Base-by-base conservation (phyloP, 306 rosid genomes). In the Pterocarpus macrocarpus region DNA sequence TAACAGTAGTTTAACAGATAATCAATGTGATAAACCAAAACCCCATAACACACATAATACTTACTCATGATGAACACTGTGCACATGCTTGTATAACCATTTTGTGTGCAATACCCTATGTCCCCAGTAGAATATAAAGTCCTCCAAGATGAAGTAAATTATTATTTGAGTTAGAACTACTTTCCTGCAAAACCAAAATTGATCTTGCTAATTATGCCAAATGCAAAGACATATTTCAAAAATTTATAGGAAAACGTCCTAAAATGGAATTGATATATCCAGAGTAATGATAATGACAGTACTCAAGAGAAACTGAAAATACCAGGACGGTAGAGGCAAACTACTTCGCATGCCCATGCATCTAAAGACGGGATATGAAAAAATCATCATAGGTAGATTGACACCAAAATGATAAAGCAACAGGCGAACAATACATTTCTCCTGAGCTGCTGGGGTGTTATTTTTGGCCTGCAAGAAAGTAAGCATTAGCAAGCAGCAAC, bases 241-340 rank as follows among this genome's bases (percentile, higher is more conserved):
- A 73, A 14, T 33, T 36, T 53, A 52, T n/a, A 69, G 72, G 56
- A 55, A 30, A 64, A 58, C 64, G 44, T 59, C 79, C 63, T 33
- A 66, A 47, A 79, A 22, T 22, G 28, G 28, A 22, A 22, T 22
- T 22, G 28, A 22, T 22, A 22, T 22, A 22, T 22, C 28, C 28
- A 22, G 28, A 22, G 28, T 22, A 22, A 22, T 22, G 28, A 56
- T 57, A 70, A 65, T 45, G 41, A 64, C 9, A 82, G 15, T 22
- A 44, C 56, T 34, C 67, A 43, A 84, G 86, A 87, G 90, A 89
- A 91, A 89, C 88, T 75, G 81, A 86, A 88, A 83, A 85, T 92
- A 94, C 98, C 98, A 94, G 90, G 98, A 87, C 44, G 98, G 98
- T 86, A 92, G 79, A 34, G 96, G 97, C 81, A 94, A 88, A 85